Conservation (phyloP, 2,329 filamentous ascomycete species). For the Grosmannia serpens region DNA sequence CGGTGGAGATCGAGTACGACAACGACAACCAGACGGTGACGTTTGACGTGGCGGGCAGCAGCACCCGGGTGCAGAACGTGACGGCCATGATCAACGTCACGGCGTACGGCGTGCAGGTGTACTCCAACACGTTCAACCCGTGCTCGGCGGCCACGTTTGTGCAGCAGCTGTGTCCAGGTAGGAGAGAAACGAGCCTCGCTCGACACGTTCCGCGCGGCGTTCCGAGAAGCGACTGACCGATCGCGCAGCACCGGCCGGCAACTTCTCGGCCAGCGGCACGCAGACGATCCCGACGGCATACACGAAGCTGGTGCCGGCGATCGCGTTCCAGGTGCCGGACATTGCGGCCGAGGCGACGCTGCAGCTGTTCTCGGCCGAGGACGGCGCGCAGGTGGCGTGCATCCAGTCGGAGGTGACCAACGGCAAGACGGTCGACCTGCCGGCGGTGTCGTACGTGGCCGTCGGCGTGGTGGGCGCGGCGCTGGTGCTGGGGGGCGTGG, state of each 20-base stretch:
- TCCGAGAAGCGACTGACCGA: too few relatives aligned
- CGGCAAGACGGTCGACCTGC: slow-evolving; percentile 66
- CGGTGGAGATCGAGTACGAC: slow-evolving; percentile 69
- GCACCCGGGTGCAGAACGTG: slow-evolving; percentile 64
- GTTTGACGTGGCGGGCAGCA: slow-evolving; percentile 77
- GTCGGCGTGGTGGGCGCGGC: slow-evolving; percentile 80
- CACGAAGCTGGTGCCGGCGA: slow-evolving; percentile 66
- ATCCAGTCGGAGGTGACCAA: slow-evolving; percentile 74
- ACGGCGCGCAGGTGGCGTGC: slow-evolving; percentile 60
- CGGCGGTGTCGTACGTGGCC: slow-evolving; percentile 72
- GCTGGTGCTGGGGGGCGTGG: slow-evolving; percentile 58
- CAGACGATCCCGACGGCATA: slow-evolving; percentile 62
- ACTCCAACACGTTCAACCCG: slow-evolving; percentile 71
- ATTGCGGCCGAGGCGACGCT: slow-evolving; percentile 78
- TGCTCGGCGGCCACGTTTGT: slow-evolving; percentile 60
- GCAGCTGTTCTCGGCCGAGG: slow-evolving; percentile 53
- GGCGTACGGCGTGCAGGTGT: slow-evolving; percentile 76
- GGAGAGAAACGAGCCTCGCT: slow-evolving; percentile 16
- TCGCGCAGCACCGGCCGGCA: slow-evolving; percentile 63
- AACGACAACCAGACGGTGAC: slow-evolving; percentile 58
- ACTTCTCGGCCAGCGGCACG: slow-evolving; percentile 60
- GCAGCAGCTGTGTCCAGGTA: slow-evolving; percentile 69
- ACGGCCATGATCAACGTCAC: slow-evolving; percentile 63
- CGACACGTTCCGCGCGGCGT: not conserved
- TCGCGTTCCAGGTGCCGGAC: slow-evolving; percentile 85